Base-by-base conservation (phyloP, 164 flowering plant genomes). In the Paratinospora sagittata region DNA sequence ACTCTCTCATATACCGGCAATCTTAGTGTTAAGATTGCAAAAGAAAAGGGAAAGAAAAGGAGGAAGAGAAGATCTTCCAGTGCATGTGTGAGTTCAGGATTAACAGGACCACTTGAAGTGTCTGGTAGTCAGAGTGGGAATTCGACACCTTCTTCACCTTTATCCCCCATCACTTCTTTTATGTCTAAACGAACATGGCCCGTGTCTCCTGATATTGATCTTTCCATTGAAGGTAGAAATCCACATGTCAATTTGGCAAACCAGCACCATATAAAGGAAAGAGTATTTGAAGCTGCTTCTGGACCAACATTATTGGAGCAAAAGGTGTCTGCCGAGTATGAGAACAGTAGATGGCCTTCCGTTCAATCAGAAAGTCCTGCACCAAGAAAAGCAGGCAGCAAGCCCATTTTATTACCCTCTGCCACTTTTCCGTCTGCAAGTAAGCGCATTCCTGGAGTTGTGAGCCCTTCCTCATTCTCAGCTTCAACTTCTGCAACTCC, bases 71-170 rank as follows among this genome's bases (percentile, higher is more conserved):
- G 81, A 80, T 77, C 78, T 70, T 67, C 78, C 21, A 81, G 77
- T 72, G 47, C 23, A 14, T 21, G 66, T 66, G 66, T 9, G 12
- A 39, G 21, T 6, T 1, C 82, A 6, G 85, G 79, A 61, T 64
- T 85, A 47, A 36, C 76, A 8, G 87, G 79, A 57, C 67, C 81
- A 0, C 70, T 80, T 66, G 98, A 94, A 71, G 86, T 83, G 74
- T 82, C 93, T 19, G 87, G 96, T 68, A 93, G 97, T 83, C 97
- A 91, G 72, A 94, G 98, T 85, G 95, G 97, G 74, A 88, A 90
- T 75, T 93, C 98, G 57, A 90, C 98, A 33, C 97, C 98, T 27
- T 81, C 94, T 70, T 90, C 97, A 47, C 96, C 98, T 13, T 72
- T 90, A 79, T 93, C 98, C 23, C 96, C 98, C 12, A 52, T 70